Evolutionary conservation across 192 early-diverging fungal genomes (phyloP).

Genomic region (Lunasporangiospora selenospora): DNA sequence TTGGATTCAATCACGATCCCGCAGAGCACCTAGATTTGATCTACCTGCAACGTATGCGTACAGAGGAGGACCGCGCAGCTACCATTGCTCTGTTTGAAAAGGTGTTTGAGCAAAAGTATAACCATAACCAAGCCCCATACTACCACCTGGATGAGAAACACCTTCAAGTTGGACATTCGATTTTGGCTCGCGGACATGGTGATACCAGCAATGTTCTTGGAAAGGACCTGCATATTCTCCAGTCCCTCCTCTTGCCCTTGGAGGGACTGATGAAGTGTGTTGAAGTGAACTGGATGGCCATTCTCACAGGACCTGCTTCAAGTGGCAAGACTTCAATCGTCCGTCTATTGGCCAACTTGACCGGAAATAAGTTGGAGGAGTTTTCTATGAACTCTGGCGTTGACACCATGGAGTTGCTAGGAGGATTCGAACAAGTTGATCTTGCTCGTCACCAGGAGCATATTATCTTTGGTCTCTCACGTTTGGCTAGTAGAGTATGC

Average conservation of each 20-base stretch:
- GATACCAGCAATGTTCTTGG: conserved; percentile 40
- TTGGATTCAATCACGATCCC: conserved; percentile 59
- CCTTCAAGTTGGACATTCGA: conserved; percentile 70
- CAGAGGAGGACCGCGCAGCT: conserved; percentile 70
- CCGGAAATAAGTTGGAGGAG: conserved; percentile 87
- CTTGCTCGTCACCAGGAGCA: conserved; percentile 69
- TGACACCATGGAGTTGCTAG: conserved; percentile 94
- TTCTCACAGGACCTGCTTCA: conserved; percentile 83
- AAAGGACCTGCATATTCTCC: conserved; percentile 68
- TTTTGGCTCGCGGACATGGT: conserved; percentile 54
- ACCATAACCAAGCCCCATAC: conserved; percentile 42
- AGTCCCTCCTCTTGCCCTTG: conserved; percentile 67
- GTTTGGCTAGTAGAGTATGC: conserved; percentile 51
- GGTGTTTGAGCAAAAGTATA: conserved; percentile 58
- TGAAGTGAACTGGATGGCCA: conserved; percentile 90
- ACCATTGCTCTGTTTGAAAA: conserved; percentile 62
- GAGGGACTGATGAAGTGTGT: conserved; percentile 89
- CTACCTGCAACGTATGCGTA: conserved; percentile 92
- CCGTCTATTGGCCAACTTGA: conserved; percentile 79
- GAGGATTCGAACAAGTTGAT: conserved; percentile 98
- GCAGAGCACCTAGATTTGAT: conserved; percentile 79
- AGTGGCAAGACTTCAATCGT: conserved; percentile 92
- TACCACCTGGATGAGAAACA: conserved; percentile 58
- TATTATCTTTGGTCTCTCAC: conserved; percentile 52
- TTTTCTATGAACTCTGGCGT: conserved; percentile 96